Percentiles rank a stretch among this genome's conserved stretches.
These are phyloP conservation scores for Medakamo hakoo DNA, from an alignment of 139 green algal species.

Conservation along the genomic window DNA sequence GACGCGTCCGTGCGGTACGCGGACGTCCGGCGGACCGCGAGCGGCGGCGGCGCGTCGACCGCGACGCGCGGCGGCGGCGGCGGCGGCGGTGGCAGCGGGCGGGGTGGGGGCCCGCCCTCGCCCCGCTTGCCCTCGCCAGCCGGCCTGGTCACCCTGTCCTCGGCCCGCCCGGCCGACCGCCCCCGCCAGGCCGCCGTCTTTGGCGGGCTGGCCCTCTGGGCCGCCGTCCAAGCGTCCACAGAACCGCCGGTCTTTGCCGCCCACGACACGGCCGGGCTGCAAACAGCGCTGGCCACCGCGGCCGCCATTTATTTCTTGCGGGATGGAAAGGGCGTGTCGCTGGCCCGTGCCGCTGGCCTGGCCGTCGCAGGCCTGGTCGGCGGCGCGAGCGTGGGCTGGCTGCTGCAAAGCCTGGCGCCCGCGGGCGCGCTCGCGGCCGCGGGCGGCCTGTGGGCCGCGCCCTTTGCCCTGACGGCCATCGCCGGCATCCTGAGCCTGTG, in stretches of 20 bases:
- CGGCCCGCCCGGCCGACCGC: neutral
- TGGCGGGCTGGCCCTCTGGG: neutral
- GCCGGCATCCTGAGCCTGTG: neutral
- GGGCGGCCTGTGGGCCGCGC: neutral
- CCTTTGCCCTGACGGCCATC: neutral
- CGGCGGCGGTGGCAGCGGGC: neutral
- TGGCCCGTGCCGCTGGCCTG: neutral
- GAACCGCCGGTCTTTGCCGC: neutral
- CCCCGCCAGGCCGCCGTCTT: neutral
- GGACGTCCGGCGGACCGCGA: slow-evolving; percentile 13
- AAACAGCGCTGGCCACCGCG: neutral
- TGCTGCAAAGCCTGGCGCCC: neutral
- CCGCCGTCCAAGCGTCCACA: neutral
- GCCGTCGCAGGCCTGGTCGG: neutral
- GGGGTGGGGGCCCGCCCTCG: neutral
- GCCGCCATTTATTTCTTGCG: neutral
- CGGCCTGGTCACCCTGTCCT: neutral
- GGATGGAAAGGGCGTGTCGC: neutral
- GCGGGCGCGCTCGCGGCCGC: neutral
- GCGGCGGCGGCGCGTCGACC: neutral
- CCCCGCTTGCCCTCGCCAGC: neutral
- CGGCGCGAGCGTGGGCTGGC: neutral
- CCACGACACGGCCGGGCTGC: neutral
- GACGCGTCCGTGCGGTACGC: slow-evolving; percentile 25
- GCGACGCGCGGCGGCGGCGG: slow-evolving; percentile 1